phyloP scores from a whole-genome alignment of 1,284 basidiomycete genomes.

The Rugosomyces carneus region DNA sequence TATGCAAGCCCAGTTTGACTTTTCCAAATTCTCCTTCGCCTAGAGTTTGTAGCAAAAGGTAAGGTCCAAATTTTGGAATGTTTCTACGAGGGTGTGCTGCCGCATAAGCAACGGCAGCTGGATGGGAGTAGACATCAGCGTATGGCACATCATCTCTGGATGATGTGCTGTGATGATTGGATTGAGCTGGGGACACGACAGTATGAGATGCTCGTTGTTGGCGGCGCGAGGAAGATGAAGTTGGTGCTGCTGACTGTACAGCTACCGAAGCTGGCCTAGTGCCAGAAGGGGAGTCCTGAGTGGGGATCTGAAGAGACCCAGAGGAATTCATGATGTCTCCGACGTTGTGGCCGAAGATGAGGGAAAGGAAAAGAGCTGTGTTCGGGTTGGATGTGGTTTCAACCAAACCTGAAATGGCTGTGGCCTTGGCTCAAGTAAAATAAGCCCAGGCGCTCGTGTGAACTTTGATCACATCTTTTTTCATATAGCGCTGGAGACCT shows the following conservation, averaged over 20 bases:
- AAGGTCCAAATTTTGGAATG: constrained; percentile 92
- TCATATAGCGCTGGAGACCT: neutral
- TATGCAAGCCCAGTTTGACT: constrained; percentile 95
- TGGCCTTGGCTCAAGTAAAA: constrained; percentile 2
- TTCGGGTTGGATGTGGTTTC: neutral
- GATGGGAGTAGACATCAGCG: constrained; percentile 77
- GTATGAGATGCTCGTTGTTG: constrained; percentile 38
- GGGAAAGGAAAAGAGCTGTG: neutral
- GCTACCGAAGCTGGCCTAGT: constrained; percentile 28
- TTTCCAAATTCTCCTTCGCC: constrained; percentile 99
- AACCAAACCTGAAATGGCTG: constrained; percentile 1
- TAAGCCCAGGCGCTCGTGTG: constrained; percentile 1
- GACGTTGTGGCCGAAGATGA: neutral
- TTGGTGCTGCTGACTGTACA: constrained; percentile 22
- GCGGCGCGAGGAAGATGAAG: constrained; percentile 24
- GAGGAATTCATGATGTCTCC: constrained; percentile 15
- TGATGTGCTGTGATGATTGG: constrained; percentile 18
- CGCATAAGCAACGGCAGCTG: constrained; percentile 81
- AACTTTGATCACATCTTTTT: constrained; percentile 6
- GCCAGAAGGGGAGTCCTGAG: constrained; percentile 14
- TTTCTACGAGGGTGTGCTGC: constrained; percentile 78
- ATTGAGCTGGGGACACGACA: constrained; percentile 27
- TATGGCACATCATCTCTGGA: constrained; percentile 31
- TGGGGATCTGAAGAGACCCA: constrained; percentile 25
- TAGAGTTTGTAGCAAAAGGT: constrained; percentile 90